Conservation (phyloP, 805 yeast species). For the Suhomyces sp. region DNA sequence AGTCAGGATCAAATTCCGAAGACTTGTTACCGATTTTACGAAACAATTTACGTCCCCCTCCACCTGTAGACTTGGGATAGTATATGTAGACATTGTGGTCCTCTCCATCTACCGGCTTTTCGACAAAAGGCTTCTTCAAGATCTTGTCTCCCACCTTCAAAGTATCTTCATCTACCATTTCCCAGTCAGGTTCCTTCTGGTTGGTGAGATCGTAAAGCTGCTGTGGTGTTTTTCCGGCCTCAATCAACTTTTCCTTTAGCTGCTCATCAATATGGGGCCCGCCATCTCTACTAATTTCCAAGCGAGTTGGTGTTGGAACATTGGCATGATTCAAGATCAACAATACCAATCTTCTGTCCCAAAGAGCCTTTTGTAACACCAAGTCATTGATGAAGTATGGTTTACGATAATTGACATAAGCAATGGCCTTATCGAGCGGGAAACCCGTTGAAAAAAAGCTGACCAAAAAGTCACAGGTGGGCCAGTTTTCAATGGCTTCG, state of each 20-base stretch:
- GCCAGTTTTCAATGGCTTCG: conserved; percentile 96
- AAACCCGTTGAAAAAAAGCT: conserved; percentile 95
- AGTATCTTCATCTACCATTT: conserved; percentile 80
- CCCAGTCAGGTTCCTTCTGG: conserved; percentile 73
- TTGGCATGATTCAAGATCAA: conserved; percentile 69
- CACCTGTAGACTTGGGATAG: conserved; percentile 85
- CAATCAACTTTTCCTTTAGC: conserved; percentile 47
- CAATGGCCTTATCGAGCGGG: conserved; percentile 93
- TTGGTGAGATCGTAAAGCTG: conserved; percentile 64
- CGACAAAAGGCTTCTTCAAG: conserved; percentile 89
- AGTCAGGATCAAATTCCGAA: conserved; percentile 87
- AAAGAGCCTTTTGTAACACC: conserved; percentile 85
- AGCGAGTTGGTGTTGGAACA: conserved; percentile 87
- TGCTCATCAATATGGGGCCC: conserved; percentile 79
- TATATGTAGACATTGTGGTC: conserved; percentile 95
- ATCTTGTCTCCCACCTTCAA: conserved; percentile 68
- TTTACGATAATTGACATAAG: conserved; percentile 81
- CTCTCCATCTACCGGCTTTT: conserved; percentile 98
- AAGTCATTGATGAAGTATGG: conserved; percentile 90
- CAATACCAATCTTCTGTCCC: conserved; percentile 94
- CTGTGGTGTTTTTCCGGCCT: conserved; percentile 32
- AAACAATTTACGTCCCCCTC: conserved; percentile 94
- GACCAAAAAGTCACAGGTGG: conserved; percentile 93
- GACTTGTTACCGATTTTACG: conserved; percentile 96
- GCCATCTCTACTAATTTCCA: conserved; percentile 93